Base-by-base conservation (phyloP, 2,329 filamentous ascomycete genomes). In the Waltergamsia citrina region DNA sequence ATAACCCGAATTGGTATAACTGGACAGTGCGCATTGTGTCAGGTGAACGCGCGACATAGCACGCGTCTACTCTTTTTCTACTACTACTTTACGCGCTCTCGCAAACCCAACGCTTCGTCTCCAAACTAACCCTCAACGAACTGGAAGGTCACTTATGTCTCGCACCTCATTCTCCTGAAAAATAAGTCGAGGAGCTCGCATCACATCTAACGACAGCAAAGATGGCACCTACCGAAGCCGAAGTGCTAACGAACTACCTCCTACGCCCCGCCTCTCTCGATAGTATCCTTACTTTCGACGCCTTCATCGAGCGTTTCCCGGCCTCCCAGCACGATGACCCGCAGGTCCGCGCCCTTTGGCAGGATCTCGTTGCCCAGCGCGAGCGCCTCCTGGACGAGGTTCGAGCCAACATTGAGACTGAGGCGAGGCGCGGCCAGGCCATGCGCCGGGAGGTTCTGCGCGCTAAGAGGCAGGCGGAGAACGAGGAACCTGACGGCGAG, bases 301-400 rank as follows among this genome's bases (percentile, higher is more conserved):
- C 85, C 43, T 94, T 94, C 63, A 77, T 74, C 28, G 69, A 78
- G 19, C 69, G 90, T 27, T 92, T 94, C 49, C 85, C 86, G 9
- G 73, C 69, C 33, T 57, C 72, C 25, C 65, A 78, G 32, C 80
- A 78, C 38, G 62, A 69, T 17, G 80, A 78, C 30, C 73, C 81
- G 0, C 76, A 81, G 36, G 69, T 90, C 31, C 74, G 76, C 37
- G 63, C 69, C 1, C 66, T 94, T 5, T 94, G 93, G 52, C 76
- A 82, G 31, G 83, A 92, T 52, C 68, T 94, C 3, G 83, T 92
- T 48, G 70, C 78, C 38, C 74, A 87, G 51, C 76, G 86, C 35
- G 76, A 79, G 40, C 67, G 70, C 31, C 64, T 81, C 9, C 69
- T 86, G 35, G 82, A 90, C 45, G 54, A 63, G 4, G 78, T 93